Base-by-base conservation (phyloP, 441 rosid genomes). In the Isatis lusitanica region DNA sequence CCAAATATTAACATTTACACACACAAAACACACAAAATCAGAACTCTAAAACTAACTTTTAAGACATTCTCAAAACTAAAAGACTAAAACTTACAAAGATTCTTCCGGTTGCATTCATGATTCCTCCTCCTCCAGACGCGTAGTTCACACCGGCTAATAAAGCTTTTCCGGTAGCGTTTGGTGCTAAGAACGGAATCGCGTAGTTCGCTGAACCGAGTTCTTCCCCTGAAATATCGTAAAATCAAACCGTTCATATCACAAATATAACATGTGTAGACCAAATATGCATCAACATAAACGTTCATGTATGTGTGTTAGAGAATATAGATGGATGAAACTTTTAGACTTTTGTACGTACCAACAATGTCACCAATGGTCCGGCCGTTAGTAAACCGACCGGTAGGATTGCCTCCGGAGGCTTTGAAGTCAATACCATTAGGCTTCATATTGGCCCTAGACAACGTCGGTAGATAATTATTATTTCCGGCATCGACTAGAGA, bases 81-180 rank as follows among this genome's bases (percentile, higher is more conserved):
- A 43, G 50, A 28, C 52, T n/a, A 52, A 39, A 63, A 28, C 73
- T 81, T 9, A 91, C 97, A 82, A 94, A 94, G 21, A 92, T 85
- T 76, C 95, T 90, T 66, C 98, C 97, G 9, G 98, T 94, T 28
- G 87, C 97, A 84, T 94, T 94, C 85, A 94, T 42, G 63, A 94
- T 84, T 39, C 98, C 97, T 79, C 97, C 97, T 78, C 97, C 98
- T 38, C 98, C 97, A 0, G 97, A 92, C n/a, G 96, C 98, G 72
- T 90, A 92, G 68, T 94, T 94, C 4, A 92, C 97, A 46, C 97
- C 97, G 36, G 68, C 56, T 21, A 90, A 31, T 74, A 92, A 60
- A 26, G 90, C 82, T 79, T 88, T 85, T 4, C 97, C 95, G 0
- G 85, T 80, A 0, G 91, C 33, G 48, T 89, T 87, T 46, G 97